Base-by-base conservation (phyloP, 2,329 filamentous ascomycete genomes). In the Trichophyton verrucosum region DNA sequence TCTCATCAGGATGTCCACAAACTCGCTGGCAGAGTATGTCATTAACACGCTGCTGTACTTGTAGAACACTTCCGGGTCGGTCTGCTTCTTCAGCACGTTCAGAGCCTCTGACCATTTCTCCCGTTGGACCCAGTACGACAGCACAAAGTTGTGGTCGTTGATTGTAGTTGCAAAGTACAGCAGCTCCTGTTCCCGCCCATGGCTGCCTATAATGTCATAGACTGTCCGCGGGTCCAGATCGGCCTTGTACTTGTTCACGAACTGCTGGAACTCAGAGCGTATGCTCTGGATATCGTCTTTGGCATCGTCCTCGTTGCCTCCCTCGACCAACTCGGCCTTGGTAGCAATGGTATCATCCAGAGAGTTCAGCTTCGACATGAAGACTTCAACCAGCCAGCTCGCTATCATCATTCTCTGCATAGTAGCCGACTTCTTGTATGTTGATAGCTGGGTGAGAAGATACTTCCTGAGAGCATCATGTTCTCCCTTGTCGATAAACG, bases 381-480 rank as follows among this genome's bases (percentile, higher is more conserved):
- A 99, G 1, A 97, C 82, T 73, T 99, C 94, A 8, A 96, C 81
- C 49, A 99, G 81, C 94, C 94, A 99, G 66, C 87, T 91, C 1
- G 92, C 89, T 65, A 97, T 86, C 90, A 99, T 96, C 65, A 89
- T 87, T 62, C 92, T 81, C 74, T 99, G 94, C 91, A 99, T 99
- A 33, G 86, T 79, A 0, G 86, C 85, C 0, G 86, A 82, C 73
- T 91, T 95, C 72, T 91, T 95, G 70, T 91, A 86, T 0, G 83
- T 86, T 6, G 82, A 81, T 36, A 99, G 78, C 74, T 95, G 96
- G 0, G 90, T 88, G 22, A 92, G 74, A 3, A 99, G 80, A 69
- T 99, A 99, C 69, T 89, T 92, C 56, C 92, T 84, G 65, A 99
- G 75, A 1, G 94, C 92, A 76, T 97, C 92, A 61, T 90, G 87